Conservation (phyloP, 345 rosid species). For the Dimocarpus longan region DNA sequence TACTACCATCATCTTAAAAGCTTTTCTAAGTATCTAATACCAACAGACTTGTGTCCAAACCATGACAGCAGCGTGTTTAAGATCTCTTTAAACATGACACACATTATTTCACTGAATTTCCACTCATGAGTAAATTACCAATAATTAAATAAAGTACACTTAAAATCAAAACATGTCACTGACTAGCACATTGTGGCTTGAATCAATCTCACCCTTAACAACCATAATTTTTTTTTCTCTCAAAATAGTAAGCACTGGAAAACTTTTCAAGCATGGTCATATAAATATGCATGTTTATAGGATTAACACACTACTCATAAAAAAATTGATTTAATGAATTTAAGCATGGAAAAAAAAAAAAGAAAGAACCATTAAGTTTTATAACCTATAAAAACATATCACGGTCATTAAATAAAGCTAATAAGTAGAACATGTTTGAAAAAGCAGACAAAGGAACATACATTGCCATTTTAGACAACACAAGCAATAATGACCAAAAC, state of each 20-base stretch:
- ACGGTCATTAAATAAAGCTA: background rate
- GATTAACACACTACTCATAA: background rate
- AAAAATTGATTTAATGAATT: background rate
- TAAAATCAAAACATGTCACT: background rate
- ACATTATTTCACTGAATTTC: background rate
- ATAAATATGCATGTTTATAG: background rate
- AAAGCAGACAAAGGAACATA: background rate
- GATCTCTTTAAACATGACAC: background rate
- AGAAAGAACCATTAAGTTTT: background rate
- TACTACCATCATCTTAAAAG: background rate
- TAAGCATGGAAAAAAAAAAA: background rate
- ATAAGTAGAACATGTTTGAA: background rate
- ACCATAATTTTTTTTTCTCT: background rate
- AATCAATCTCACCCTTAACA: background rate
- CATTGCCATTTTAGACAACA: background rate
- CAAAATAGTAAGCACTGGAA: background rate
- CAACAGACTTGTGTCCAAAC: background rate
- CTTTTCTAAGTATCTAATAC: background rate
- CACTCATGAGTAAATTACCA: background rate
- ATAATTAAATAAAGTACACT: background rate
- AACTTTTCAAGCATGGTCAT: background rate
- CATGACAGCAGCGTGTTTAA: background rate
- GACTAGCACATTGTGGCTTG: background rate
- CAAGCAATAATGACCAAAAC: background rate
- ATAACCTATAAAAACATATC: background rate